phyloP scores from a whole-genome alignment of 2,329 filamentous ascomycete species.

The Pezicula neosporulosa region DNA sequence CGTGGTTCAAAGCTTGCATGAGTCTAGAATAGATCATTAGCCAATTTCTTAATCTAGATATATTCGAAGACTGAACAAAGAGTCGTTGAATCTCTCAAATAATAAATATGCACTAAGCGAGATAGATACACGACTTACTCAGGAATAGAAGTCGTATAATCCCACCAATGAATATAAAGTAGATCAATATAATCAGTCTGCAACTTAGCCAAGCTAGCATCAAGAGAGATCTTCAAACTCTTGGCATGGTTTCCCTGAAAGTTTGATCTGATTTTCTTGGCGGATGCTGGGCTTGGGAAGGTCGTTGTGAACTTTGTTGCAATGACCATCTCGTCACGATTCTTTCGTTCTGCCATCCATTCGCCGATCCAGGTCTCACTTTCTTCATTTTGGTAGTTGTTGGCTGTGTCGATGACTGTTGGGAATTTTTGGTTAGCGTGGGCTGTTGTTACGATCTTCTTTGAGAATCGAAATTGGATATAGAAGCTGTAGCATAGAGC shows the following conservation, averaged over 20 bases:
- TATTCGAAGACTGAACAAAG: too few species aligned
- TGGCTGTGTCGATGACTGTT: slow-evolving; percentile 56
- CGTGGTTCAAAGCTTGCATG: slow-evolving; percentile 61
- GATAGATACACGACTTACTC: slow-evolving; percentile 32
- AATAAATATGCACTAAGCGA: too few species aligned
- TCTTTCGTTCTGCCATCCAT: slow-evolving; percentile 47
- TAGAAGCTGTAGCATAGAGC: too few species aligned
- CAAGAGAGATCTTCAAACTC: slow-evolving; percentile 7
- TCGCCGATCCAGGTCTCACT: slow-evolving; percentile 56
- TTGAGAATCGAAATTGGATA: too few species aligned
- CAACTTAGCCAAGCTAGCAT: slow-evolving; percentile 44
- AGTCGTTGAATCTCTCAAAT: too few species aligned
- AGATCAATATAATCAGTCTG: slow-evolving; percentile 68
- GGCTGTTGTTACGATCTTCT: too few species aligned
- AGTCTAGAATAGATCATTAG: slow-evolving; percentile 24
- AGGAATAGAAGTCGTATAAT: slow-evolving; percentile 55
- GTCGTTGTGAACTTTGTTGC: slow-evolving; percentile 49
- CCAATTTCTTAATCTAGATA: too few species aligned
- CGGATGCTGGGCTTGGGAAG: slow-evolving; percentile 19
- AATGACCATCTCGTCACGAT: slow-evolving; percentile 48
- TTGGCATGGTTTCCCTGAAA: slow-evolving; percentile 15
- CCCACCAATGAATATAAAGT: slow-evolving; percentile 34
- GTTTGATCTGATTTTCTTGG: slow-evolving; percentile 10
- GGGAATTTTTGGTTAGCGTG: too few species aligned
- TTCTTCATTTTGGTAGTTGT: slow-evolving; percentile 54